Evolutionary conservation across 192 early-diverging fungal species (phyloP), one percentile per base, ranked within the genome.

Genomic region (Mycoemilia scoparia): DNA sequence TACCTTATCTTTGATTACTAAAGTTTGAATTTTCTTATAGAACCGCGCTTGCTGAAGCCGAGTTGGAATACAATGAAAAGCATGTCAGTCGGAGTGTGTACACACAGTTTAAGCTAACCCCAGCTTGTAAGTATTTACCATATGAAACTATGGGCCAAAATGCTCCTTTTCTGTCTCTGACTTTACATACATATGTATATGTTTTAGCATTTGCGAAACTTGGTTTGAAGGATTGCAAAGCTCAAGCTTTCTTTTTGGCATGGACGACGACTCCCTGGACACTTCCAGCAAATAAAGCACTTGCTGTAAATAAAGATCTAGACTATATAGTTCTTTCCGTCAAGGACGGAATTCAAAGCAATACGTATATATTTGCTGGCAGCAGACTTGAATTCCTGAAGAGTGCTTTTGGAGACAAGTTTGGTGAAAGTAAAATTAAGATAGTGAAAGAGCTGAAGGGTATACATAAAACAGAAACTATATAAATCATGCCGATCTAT

Each of bases 211-310:
- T 37, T 53, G 3, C 36, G 11, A 3, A 36, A 29, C 9, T 18
- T 46, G 7, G 32, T 54, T 18, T 38, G 35, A 32, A 25, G 36
- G 8, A 18, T 25, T 24, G 29, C 33, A n/a, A 13, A 11, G 36
- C 0, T 52, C 63, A 0, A 22, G n/a, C n/a, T n/a, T 34, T 60
- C 57, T 36, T 43, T 7, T 42, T 81, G 7, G 61, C 81, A 8
- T 84, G 81, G 81, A 81, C 78, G 2, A 84, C 81, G 1, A 84
- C 81, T 3, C 81, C 81, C 0, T 81, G 81, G 81, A 81, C 76
- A 3, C 45, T 84, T 7, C 81, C 81, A 0, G 75, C 81, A 17
- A 84, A 84, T 57, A 46, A 57, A 27, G 76, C 77, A 7, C 66
- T 78, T 32, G 68, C 73, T 1, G 70, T 84, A 4, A 61, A 81